These are phyloP conservation scores for Nelumbo lutea DNA, from an alignment of 164 flowering plant genomes.

Conservation along the genomic window DNA sequence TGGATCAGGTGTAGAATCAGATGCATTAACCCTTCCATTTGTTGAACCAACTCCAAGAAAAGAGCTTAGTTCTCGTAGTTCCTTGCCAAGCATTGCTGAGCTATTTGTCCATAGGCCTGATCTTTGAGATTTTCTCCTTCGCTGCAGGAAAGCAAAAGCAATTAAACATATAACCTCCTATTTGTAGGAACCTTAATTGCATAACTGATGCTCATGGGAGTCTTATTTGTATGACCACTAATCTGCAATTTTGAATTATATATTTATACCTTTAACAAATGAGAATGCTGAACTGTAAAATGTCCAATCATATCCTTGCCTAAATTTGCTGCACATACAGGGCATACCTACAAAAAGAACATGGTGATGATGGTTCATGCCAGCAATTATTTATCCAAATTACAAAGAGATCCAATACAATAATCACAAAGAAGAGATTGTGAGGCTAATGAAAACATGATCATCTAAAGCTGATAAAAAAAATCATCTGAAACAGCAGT, in stretches of 20 bases:
- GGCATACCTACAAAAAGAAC: constrained; percentile 67
- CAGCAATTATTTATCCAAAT: not conserved
- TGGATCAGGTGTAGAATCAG: constrained; percentile 57
- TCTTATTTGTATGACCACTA: not conserved
- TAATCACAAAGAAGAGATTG: too few relatives aligned
- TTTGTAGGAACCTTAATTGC: not conserved
- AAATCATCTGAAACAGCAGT: too few relatives aligned
- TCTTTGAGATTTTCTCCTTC: constrained; percentile 51
- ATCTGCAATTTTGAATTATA: not conserved
- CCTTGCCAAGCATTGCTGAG: constrained; percentile 39
- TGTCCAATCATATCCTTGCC: constrained; percentile 76
- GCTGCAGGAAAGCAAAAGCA: constrained; percentile 26
- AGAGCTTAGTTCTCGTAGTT: constrained; percentile 37
- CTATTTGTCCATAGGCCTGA: constrained; percentile 39
- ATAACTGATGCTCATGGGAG: not conserved
- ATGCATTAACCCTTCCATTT: constrained; percentile 19
- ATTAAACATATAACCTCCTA: not conserved
- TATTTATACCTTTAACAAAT: constrained; percentile 54
- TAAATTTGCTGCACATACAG: constrained; percentile 79
- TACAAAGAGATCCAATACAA: not conserved
- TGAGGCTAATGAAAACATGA: too few relatives aligned
- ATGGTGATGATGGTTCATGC: not conserved
- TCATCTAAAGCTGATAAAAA: too few relatives aligned
- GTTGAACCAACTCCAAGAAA: constrained; percentile 31
- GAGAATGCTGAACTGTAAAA: constrained; percentile 61